Conservation (phyloP, 2,329 filamentous ascomycete species). For the Pseudogymnoascus pannorum region DNA sequence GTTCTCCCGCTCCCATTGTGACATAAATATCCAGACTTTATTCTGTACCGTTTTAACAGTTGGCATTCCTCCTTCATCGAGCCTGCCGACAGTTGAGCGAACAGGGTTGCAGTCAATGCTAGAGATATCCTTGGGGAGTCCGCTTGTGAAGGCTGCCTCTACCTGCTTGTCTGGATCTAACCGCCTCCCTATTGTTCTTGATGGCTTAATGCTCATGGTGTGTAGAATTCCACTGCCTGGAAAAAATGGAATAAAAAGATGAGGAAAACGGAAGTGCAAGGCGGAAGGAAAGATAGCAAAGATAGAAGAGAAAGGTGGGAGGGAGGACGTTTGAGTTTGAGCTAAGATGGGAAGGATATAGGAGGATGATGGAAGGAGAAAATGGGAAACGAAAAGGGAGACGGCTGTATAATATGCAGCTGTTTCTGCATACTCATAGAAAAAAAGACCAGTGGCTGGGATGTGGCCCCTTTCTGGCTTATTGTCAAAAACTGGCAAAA, state of each 20-base stretch:
- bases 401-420: slow-evolving; percentile 13
- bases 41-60: slow-evolving; percentile 14
- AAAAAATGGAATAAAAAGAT: background rate
- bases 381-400: slow-evolving; percentile 9
- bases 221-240: background rate
- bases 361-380: slow-evolving; percentile 3
- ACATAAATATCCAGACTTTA: slow-evolving; percentile 14
- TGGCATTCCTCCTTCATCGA: slow-evolving; percentile 14
- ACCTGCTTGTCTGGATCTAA: slow-evolving; percentile 15
- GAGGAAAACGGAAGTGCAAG: background rate
- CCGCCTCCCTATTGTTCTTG: slow-evolving; percentile 10
- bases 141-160: slow-evolving; percentile 13
- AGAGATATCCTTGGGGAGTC: slow-evolving; percentile 14
- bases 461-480: slow-evolving; percentile 15
- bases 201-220: slow-evolving; percentile 11
- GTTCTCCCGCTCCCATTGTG: slow-evolving; percentile 12
- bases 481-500: slow-evolving; percentile 19
- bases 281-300: background rate
- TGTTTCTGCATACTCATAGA: slow-evolving; percentile 12
- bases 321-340: slow-evolving; percentile 9
- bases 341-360: background rate
- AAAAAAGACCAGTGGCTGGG: slow-evolving; percentile 14
- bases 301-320: background rate
- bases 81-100: slow-evolving; percentile 14
- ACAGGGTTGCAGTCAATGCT: slow-evolving; percentile 16